Evolutionary conservation across 345 rosid species (phyloP).

Genomic region (Leavenworthia alabamica): DNA sequence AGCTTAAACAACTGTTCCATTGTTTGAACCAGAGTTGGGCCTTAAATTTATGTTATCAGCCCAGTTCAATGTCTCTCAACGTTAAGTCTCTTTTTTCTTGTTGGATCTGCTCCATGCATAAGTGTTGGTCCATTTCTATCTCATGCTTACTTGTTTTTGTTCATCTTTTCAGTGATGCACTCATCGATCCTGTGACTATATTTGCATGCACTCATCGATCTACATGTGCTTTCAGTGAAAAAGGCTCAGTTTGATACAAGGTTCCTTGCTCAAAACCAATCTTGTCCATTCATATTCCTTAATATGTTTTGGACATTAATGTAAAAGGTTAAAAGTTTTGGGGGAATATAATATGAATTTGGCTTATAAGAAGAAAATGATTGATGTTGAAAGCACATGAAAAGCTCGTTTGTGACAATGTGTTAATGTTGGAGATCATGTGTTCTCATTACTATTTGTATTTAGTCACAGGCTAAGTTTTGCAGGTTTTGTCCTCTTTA

Average conservation of each 20-base stretch:
- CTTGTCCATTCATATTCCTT: background rate
- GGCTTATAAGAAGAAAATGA: conserved; percentile 2
- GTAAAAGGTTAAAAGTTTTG: background rate
- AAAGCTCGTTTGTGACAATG: conserved; percentile 12
- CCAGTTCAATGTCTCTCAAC: no score
- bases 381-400: conserved; percentile 21
- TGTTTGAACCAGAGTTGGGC: background rate
- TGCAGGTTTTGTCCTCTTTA: conserved; percentile 7
- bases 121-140: background rate
- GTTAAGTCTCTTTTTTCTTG: no score
- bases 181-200: conserved; percentile 81
- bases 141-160: conserved; percentile 8
- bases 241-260: no score
- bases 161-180: conserved; percentile 57
- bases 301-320: background rate
- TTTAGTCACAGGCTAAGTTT: conserved; percentile 15
- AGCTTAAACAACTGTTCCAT: background rate
- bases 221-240: no score
- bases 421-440: conserved; percentile 17
- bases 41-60: background rate
- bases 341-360: background rate
- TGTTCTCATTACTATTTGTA: conserved; percentile 15
- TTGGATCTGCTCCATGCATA: no score
- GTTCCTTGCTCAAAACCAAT: background rate
- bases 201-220: no score